Base-by-base conservation (phyloP, 2,329 filamentous ascomycete species). In the Aspergillus awamori region DNA sequence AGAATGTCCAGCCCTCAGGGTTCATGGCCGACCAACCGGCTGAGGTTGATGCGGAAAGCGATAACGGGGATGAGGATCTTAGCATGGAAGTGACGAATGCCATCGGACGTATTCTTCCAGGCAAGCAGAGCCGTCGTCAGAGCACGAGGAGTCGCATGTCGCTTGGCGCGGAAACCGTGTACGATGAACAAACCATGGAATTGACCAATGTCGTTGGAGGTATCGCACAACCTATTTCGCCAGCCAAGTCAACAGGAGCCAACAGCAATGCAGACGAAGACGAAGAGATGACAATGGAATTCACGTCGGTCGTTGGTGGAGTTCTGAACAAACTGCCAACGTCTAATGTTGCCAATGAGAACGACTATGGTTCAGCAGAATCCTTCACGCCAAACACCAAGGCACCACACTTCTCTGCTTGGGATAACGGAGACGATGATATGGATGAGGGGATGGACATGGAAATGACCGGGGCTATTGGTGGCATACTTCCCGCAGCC, bases 81-180 rank as follows among this genome's bases (percentile, higher is more conserved):
- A 95, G 92, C 22, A 97, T 98, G 94, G 94, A 98, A 69, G 91
- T 97, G 7, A 97, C 94, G 2, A 87, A 86, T 58, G 91, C 87
- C 8, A 82, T 96, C 57, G 94, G 94, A 8, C 86, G 89, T 3
- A 97, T 98, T 57, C 76, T 97, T 20, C 79, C 83, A 5, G 82
- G 77, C 33, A 69, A 76, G 17, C 55, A 70, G 8, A 66, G 64
- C 61, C 73, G 60, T 63, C 64, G 74, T 57, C 63, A 75, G 72
- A 71, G 76, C 70, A 60, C 65, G 28, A 57, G 75, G 77, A 72
- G 77, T 78, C 73, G 83, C 79, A 73, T 77, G 41, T 76, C 79
- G 15, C 66, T 71, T 39, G 63, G 73, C 61, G 68, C 77, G 30
- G 75, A 81, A 60, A 79, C 81, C 4, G 82, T 81, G 60, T 81